These are phyloP conservation scores for Lichina pygmaea DNA, from an alignment of 495 filamentous ascomycete species.

Conservation along the genomic window DNA sequence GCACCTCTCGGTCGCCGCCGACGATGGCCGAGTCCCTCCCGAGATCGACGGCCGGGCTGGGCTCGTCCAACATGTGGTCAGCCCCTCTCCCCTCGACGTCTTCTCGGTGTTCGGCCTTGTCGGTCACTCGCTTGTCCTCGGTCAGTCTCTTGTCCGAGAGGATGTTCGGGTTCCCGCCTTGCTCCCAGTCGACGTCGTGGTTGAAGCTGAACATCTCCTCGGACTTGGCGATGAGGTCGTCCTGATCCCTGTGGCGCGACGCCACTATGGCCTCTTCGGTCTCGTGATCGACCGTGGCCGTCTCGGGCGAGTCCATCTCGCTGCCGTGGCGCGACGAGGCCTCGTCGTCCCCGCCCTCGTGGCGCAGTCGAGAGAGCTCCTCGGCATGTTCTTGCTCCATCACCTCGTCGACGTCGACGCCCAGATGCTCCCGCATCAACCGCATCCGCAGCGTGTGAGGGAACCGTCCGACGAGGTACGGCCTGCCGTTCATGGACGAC, in stretches of 20 bases:
- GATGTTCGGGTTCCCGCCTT: conserved; percentile 31
- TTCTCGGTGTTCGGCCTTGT: conserved; percentile 34
- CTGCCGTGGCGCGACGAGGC: conserved; percentile 25
- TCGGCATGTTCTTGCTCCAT: conserved; percentile 47
- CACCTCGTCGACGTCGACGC: conserved; percentile 78
- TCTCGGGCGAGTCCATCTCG: conserved; percentile 7
- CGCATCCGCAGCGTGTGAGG: conserved; percentile 81
- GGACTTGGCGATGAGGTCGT: conserved; percentile 30
- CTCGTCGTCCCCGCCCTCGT: conserved; percentile 10
- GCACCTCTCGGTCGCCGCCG: conserved; percentile 30
- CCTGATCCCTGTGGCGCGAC: conserved; percentile 28
- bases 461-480: conserved; percentile 75
- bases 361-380: conserved; percentile 4
- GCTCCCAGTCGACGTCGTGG: conserved; percentile 52
- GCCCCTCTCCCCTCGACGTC: conserved; percentile 54
- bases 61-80: conserved; percentile 36
- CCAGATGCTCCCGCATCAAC: conserved; percentile 91
- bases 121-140: conserved; percentile 32
- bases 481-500: conserved; percentile 71
- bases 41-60: conserved; percentile 23
- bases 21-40: conserved; percentile 42
- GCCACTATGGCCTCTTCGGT: conserved; percentile 13
- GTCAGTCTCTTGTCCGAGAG: conserved; percentile 30
- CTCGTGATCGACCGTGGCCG: conserved; percentile 1
- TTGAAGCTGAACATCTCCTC: conserved; percentile 55